These are phyloP conservation scores for Colletotrichum sp. DNA, from an alignment of 2,329 filamentous ascomycete species.

Conservation along the genomic window DNA sequence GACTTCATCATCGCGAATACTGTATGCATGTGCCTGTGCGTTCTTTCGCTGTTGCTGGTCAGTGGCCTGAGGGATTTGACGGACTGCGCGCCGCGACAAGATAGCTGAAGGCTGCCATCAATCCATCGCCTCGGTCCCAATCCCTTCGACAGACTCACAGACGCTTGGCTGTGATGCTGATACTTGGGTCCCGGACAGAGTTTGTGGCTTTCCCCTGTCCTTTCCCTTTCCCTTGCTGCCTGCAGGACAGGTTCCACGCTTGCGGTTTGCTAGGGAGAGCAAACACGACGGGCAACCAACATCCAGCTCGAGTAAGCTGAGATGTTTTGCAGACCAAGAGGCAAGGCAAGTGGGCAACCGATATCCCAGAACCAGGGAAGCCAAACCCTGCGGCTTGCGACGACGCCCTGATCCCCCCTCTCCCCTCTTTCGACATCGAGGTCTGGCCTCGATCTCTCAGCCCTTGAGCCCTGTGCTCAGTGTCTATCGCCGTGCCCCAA, in stretches of 20 bases:
- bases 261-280: not conserved
- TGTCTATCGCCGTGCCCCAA: not conserved
- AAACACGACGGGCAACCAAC: not conserved
- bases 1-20: not conserved
- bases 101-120: not conserved
- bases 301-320: not conserved
- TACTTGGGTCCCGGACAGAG: not conserved
- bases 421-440: slow-evolving; percentile 19
- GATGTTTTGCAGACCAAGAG: not conserved
- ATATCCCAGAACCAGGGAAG: not conserved
- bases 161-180: not conserved
- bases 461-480: slow-evolving; percentile 1
- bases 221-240: not conserved
- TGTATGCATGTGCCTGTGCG: not conserved
- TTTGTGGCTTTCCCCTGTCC: slow-evolving; percentile 9
- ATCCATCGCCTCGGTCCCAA: not conserved
- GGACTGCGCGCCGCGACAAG: not conserved
- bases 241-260: not conserved
- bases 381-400: not conserved
- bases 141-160: not conserved
- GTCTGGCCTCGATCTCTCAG: not conserved
- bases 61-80: not conserved
- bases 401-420: not conserved
- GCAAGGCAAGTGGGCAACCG: not conserved
- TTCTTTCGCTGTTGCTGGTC: not conserved